Percentiles rank a stretch among this genome's conserved stretches.
Conservation (phyloP, 805 yeast genomes). For the Saccharomycopsis lassenensis region DNA sequence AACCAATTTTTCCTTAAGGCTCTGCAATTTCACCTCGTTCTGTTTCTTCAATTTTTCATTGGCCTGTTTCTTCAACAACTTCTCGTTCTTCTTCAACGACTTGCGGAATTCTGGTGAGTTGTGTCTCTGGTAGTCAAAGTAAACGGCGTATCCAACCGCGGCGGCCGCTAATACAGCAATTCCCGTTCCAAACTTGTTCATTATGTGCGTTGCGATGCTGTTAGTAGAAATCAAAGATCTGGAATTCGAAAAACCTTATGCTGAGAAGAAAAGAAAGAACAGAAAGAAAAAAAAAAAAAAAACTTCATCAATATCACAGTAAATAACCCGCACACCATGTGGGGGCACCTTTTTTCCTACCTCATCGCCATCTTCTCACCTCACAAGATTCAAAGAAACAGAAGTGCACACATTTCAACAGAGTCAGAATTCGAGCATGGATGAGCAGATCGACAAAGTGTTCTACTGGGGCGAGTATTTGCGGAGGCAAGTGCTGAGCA, state of each 20-base stretch:
- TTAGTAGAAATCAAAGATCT: background rate
- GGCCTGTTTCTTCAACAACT: slow-evolving; percentile 47
- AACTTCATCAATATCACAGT: no score
- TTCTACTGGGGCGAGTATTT: no score
- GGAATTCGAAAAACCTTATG: background rate
- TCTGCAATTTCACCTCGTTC: slow-evolving; percentile 48
- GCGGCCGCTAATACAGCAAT: slow-evolving; percentile 41
- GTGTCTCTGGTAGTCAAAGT: slow-evolving; percentile 91
- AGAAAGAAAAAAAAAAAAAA: background rate
- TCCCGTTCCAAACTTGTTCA: slow-evolving; percentile 19
- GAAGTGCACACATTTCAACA: no score
- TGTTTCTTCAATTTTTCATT: slow-evolving; percentile 44
- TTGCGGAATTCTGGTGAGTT: slow-evolving; percentile 72
- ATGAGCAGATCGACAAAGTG: no score
- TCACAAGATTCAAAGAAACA: no score
- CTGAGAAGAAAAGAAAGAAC: background rate
- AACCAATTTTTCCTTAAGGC: slow-evolving; percentile 49
- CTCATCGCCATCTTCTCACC: no score
- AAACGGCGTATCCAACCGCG: slow-evolving; percentile 63
- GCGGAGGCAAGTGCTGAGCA: no score
- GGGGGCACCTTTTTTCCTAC: no score
- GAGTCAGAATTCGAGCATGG: no score
- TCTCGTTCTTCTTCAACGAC: slow-evolving; percentile 51
- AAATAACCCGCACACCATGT: no score
- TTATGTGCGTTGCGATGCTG: slow-evolving; percentile 1